phyloP scores from a whole-genome alignment of 1,284 basidiomycete genomes.

The Waitea zeae region DNA sequence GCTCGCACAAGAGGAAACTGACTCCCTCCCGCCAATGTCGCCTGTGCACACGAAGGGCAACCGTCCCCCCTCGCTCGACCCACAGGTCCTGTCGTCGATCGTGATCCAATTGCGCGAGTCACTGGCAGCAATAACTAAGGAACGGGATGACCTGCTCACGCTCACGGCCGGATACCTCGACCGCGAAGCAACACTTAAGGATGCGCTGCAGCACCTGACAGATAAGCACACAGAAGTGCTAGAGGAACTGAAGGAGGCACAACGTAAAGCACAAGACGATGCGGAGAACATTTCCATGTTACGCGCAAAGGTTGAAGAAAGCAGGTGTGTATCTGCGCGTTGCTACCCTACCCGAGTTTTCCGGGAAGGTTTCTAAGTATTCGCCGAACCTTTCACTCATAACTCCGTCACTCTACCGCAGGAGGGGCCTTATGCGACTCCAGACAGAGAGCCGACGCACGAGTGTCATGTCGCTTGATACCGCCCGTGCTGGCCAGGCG shows the following conservation, averaged over 20 bases:
- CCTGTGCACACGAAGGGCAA: not conserved
- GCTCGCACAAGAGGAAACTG: slow-evolving; percentile 28
- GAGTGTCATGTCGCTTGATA: slow-evolving; percentile 36
- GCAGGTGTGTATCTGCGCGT: slow-evolving; percentile 61
- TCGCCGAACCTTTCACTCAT: no score
- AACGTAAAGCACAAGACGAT: slow-evolving; percentile 50
- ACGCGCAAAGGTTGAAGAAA: slow-evolving; percentile 80
- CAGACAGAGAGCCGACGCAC: slow-evolving; percentile 67
- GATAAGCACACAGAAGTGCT: slow-evolving; percentile 47
- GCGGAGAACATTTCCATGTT: slow-evolving; percentile 70
- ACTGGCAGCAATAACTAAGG: slow-evolving; percentile 40
- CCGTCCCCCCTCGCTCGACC: slow-evolving; percentile 44
- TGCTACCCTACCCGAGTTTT: not conserved
- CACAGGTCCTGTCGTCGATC: slow-evolving; percentile 57
- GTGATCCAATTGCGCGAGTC: slow-evolving; percentile 47
- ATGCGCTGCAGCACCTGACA: slow-evolving; percentile 40
- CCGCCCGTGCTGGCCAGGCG: slow-evolving; percentile 26
- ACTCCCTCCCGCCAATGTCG: slow-evolving; percentile 8
- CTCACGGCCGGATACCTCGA: slow-evolving; percentile 29
- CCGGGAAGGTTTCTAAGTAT: slow-evolving; percentile 4
- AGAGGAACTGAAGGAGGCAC: slow-evolving; percentile 39
- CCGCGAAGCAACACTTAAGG: slow-evolving; percentile 39
- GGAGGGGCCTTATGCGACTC: slow-evolving; percentile 79
- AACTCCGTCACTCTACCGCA: no score
- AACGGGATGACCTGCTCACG: slow-evolving; percentile 43